Evolutionary conservation across 306 rosid genomes (phyloP).

Genomic region (Ziziphus jujuba): DNA sequence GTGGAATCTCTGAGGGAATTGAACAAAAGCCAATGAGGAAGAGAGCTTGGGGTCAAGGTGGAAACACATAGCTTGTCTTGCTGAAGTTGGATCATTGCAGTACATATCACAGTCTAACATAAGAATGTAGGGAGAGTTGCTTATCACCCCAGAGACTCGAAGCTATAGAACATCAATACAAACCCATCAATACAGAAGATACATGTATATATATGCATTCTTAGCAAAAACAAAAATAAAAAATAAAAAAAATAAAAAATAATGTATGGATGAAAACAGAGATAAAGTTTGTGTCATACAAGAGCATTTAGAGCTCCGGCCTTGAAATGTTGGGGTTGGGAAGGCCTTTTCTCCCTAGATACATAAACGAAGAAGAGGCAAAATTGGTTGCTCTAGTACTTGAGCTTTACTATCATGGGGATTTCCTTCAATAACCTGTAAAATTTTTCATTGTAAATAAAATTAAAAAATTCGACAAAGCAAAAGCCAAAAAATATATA

Average conservation of each 20-base stretch:
- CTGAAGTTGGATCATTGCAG: slow-evolving; percentile 67
- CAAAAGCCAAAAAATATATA: no score
- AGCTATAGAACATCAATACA: slow-evolving; percentile 29
- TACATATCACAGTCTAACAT: slow-evolving; percentile 80
- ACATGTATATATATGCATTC: not conserved
- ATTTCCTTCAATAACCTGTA: slow-evolving; percentile 25
- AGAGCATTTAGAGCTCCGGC: slow-evolving; percentile 77
- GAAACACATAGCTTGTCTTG: slow-evolving; percentile 66
- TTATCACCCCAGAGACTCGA: slow-evolving; percentile 62
- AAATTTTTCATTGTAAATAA: not conserved
- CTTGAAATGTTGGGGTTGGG: slow-evolving; percentile 62
- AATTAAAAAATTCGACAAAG: no score
- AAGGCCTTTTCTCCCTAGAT: slow-evolving; percentile 52
- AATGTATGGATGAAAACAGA: not conserved
- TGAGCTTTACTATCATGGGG: not conserved
- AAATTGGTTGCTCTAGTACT: not conserved
- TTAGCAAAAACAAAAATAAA: not conserved
- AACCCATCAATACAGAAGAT: not conserved
- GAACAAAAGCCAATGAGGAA: slow-evolving; percentile 58
- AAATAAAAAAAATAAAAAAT: no score
- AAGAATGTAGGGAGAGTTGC: slow-evolving; percentile 65
- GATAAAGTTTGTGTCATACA: slow-evolving; percentile 31
- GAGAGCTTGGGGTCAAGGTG: slow-evolving; percentile 68
- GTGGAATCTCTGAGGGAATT: slow-evolving; percentile 63
- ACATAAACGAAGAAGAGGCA: slow-evolving; percentile 67